These are phyloP conservation scores for Dipodascopsis uninucleata DNA, from an alignment of 805 yeast species.

Conservation along the genomic window DNA sequence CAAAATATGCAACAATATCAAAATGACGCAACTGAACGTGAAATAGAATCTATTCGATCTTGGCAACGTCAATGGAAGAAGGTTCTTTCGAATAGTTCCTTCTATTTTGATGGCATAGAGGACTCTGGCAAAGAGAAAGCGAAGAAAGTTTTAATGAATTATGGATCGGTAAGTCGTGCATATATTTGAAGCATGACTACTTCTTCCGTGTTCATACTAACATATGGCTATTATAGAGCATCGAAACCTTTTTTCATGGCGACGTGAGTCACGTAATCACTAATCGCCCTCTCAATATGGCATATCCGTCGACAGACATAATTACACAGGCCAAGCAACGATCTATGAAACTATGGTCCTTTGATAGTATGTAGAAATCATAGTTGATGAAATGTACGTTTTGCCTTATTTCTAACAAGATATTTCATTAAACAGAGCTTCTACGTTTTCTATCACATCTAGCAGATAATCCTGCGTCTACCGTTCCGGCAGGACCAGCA, in stretches of 20 bases:
- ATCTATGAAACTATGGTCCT: conserved; percentile 80
- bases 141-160: conserved; percentile 29
- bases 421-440: conserved; percentile 14
- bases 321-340: conserved; percentile 57
- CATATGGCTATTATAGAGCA: conserved; percentile 34
- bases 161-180: conserved; percentile 35
- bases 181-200: conserved; percentile 13
- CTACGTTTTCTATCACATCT: conserved; percentile 19
- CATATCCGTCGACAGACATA: conserved; percentile 52
- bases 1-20: background rate
- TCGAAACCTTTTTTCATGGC: conserved; percentile 56
- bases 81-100: conserved; percentile 55
- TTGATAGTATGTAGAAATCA: conserved; percentile 46
- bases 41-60: conserved; percentile 22
- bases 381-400: too few species aligned
- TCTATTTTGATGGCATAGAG: conserved; percentile 57
- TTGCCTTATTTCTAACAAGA: too few species aligned
- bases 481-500: background rate
- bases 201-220: background rate
- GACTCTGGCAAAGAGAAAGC: conserved; percentile 30
- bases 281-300: conserved; percentile 48
- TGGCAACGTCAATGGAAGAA: conserved; percentile 68
- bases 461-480: conserved; percentile 12
- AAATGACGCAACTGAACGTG: conserved; percentile 5
- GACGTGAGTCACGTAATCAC: conserved; percentile 76